These are phyloP conservation scores for Nothophoma quercina DNA, from an alignment of 2,329 filamentous ascomycete genomes.

Conservation along the genomic window DNA sequence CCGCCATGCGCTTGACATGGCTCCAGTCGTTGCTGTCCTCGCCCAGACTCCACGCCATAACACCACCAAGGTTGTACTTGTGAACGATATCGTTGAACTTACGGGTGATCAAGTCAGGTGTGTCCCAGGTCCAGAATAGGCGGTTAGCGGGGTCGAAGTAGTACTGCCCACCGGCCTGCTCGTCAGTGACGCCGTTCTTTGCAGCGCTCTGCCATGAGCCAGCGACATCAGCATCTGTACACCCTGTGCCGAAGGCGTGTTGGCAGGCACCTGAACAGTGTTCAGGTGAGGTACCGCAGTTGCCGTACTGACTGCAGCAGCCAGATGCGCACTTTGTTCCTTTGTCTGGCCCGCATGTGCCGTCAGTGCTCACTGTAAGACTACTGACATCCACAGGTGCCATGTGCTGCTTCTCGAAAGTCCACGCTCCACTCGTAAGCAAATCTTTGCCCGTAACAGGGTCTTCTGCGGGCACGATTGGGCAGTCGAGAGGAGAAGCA, in stretches of 20 bases:
- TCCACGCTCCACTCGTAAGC: slow-evolving; percentile 65
- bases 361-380: slow-evolving; percentile 32
- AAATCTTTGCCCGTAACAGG: slow-evolving; percentile 66
- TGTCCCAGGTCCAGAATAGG: slow-evolving; percentile 80
- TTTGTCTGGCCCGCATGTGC: slow-evolving; percentile 42
- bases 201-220: slow-evolving; percentile 66
- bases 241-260: slow-evolving; percentile 50
- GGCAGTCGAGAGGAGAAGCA: slow-evolving; percentile 63
- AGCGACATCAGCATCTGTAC: slow-evolving; percentile 58
- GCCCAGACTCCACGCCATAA: slow-evolving; percentile 78
- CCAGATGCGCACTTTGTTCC: slow-evolving; percentile 34
- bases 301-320: slow-evolving; percentile 46
- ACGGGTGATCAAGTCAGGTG: slow-evolving; percentile 63
- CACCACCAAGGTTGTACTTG: slow-evolving; percentile 67
- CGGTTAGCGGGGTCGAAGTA: slow-evolving; percentile 68
- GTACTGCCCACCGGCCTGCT: slow-evolving; percentile 68
- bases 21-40: slow-evolving; percentile 63
- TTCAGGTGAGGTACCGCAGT: slow-evolving; percentile 38
- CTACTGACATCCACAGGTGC: slow-evolving; percentile 22
- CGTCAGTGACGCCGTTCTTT: slow-evolving; percentile 63
- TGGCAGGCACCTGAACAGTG: slow-evolving; percentile 45
- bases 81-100: slow-evolving; percentile 70
- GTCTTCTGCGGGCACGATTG: slow-evolving; percentile 66
- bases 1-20: slow-evolving; percentile 54
- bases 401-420: slow-evolving; percentile 49